Evolutionary conservation across 768 basidiomycete genomes (phyloP).

Genomic region (Clavulina sp.): DNA sequence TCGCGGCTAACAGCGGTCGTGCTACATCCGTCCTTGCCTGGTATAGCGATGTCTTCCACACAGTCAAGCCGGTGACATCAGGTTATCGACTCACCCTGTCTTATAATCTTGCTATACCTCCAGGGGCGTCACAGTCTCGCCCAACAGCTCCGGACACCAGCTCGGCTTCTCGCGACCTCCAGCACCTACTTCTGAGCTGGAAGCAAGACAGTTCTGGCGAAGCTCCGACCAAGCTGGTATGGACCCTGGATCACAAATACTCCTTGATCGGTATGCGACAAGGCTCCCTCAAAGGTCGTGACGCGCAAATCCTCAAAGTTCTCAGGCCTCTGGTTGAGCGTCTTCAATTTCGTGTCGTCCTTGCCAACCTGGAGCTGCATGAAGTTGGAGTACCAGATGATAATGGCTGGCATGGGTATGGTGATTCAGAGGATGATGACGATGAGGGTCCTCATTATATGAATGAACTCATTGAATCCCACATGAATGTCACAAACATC

Average conservation of each 20-base stretch:
- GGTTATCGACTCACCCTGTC: constrained; percentile 35
- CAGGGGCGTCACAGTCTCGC: constrained; percentile 15
- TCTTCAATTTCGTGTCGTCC: neutral
- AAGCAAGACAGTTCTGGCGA: constrained; percentile 8
- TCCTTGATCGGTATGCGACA: constrained; percentile 15
- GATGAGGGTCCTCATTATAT: too few relatives aligned
- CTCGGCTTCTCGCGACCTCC: constrained; percentile 15
- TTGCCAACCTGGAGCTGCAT: constrained; percentile 17
- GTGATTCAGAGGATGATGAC: too few relatives aligned
- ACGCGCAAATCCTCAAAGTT: constrained; percentile 17
- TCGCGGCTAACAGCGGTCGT: constrained; percentile 18
- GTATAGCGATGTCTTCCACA: constrained; percentile 36
- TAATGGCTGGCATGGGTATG: neutral
- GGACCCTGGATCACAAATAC: constrained; percentile 23
- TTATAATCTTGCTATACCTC: constrained; percentile 31
- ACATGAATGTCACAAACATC: too few relatives aligned
- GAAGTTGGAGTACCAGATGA: neutral
- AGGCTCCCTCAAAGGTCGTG: constrained; percentile 24
- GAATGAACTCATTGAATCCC: too few relatives aligned
- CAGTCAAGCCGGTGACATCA: constrained; percentile 30
- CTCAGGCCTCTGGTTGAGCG: neutral
- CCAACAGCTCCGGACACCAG: constrained; percentile 15
- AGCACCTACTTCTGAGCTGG: constrained; percentile 25
- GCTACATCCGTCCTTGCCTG: constrained; percentile 28
- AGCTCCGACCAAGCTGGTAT: constrained; percentile 17